Base-by-base conservation (phyloP, 345 rosid species). In the Brassica juncea region DNA sequence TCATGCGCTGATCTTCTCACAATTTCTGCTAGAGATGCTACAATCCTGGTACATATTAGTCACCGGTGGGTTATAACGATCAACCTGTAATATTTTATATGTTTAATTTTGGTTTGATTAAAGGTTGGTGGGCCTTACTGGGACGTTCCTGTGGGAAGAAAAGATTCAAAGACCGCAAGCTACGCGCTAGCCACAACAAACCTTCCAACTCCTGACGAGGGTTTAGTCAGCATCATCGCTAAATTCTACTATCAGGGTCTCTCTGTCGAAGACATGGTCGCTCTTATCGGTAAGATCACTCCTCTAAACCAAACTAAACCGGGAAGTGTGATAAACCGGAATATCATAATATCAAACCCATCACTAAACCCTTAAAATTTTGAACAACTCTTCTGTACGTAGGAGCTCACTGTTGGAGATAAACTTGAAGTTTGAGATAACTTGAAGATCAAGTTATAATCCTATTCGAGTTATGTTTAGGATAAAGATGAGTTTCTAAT, bases 41-140 rank as follows among this genome's bases (percentile, higher is more conserved):
- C 87, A 37, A 84, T 92, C 76, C 80, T 92, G 92, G 99, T 94
- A 89, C 28, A 55, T 6, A 52, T n/a, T 16, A 54, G 59, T 54
- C 59, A 54, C 23, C 3, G 9, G 59, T 54, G 27, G 4, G 52
- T 68, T 47, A 70, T 15, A 19, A 35, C 30, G 27, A 37, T 28
- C 5, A 37, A 71, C 34, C 25, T 14, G 0, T 42, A 42, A 42
- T 75, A 75, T 66, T 19, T 4, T 16, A 28, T 58, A 54, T 34
- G 4, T 19, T 10, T 4, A 31, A 35, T 14, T 35, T 6, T 44
- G 31, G 49, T 71, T 42, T 27, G 69, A 6, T 55, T 30, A 14
- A 83, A 92, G 97, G 97, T 94, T 61, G 97, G 97, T 30, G 99
- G 97, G 62, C 97, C 99, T 21, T 88, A 90, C 58, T 94, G 99